phyloP scores from a whole-genome alignment of 2,329 filamentous ascomycete species.

The Pleoardoris graminearum region DNA sequence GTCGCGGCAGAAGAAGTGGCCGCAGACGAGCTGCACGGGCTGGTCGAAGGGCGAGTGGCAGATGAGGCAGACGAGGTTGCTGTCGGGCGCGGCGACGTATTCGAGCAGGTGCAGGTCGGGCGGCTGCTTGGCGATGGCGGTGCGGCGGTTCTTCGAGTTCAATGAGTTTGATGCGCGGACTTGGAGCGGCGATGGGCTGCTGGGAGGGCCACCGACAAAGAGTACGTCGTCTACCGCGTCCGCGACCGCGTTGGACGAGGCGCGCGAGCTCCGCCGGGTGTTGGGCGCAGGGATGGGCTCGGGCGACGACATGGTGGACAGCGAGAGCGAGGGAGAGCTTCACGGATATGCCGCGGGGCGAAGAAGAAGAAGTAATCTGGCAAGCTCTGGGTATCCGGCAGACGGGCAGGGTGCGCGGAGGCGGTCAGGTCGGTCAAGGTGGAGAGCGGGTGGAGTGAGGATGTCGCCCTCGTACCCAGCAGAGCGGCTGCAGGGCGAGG shows the following conservation, averaged over 20 bases:
- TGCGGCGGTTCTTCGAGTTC: conserved; percentile 41
- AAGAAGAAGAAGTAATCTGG: not conserved
- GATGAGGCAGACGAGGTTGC: conserved; percentile 66
- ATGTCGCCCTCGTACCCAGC: conserved; percentile 7
- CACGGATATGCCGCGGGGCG: not conserved
- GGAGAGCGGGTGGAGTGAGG: not conserved
- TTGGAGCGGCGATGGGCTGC: conserved; percentile 44
- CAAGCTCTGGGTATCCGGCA: not conserved
- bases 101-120: conserved; percentile 63
- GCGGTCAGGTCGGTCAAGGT: conserved; percentile 8
- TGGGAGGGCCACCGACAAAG: conserved; percentile 45
- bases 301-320: conserved; percentile 38
- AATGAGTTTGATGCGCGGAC: conserved; percentile 45
- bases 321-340: not conserved
- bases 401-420: conserved; percentile 1
- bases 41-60: conserved; percentile 65
- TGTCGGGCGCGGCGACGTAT: conserved; percentile 59
- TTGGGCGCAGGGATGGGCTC: conserved; percentile 43
- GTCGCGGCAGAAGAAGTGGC: conserved; percentile 65
- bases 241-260: conserved; percentile 32
- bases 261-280: conserved; percentile 41
- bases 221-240: conserved; percentile 29
- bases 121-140: conserved; percentile 36
- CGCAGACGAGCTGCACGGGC: conserved; percentile 62
- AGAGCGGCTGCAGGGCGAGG: conserved; percentile 17